A percentile compares a stretch with the other conserved stretches of the same genome.
These are phyloP conservation scores for Violaceomyces palustris DNA, from an alignment of 1,284 basidiomycete genomes.

Conservation along the genomic window DNA sequence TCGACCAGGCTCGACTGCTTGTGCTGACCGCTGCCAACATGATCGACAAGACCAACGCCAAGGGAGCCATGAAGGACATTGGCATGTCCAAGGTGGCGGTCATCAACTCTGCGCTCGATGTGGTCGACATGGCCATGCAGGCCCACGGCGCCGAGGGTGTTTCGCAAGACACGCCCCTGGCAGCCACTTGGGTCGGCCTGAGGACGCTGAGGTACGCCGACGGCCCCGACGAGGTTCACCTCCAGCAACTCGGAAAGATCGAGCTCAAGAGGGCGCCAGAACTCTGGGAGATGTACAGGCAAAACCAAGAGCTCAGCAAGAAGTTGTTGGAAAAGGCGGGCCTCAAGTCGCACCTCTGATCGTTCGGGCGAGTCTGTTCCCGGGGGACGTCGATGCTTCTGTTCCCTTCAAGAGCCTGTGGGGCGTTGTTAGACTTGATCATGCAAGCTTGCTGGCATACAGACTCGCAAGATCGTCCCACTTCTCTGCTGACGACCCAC, in stretches of 20 bases:
- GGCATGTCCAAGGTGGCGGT: slow-evolving; percentile 88
- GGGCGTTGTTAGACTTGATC: too few species aligned
- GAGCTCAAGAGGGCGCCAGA: slow-evolving; percentile 57
- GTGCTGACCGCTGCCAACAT: slow-evolving; percentile 89
- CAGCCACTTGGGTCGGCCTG: slow-evolving; percentile 70
- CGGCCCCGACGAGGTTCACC: slow-evolving; percentile 66
- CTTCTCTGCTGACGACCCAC: too few species aligned
- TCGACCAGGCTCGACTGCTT: slow-evolving; percentile 77
- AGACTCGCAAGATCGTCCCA: too few species aligned
- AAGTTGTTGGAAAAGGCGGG: slow-evolving; percentile 26
- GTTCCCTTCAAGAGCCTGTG: too few species aligned
- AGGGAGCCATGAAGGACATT: slow-evolving; percentile 93
- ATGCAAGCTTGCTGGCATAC: too few species aligned
- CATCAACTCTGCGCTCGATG: slow-evolving; percentile 75
- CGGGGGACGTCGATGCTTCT: too few species aligned
- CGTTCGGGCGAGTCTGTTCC: too few species aligned
- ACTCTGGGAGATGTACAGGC: slow-evolving; percentile 33
- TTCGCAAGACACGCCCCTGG: slow-evolving; percentile 80
- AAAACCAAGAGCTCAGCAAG: slow-evolving; percentile 15
- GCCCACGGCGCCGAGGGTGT: slow-evolving; percentile 84
- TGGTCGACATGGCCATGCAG: slow-evolving; percentile 92
- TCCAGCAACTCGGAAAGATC: slow-evolving; percentile 83
- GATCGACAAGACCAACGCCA: slow-evolving; percentile 85
- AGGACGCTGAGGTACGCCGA: slow-evolving; percentile 60
- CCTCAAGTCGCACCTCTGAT: slow-evolving; percentile 36